Conservation (phyloP, 805 yeast genomes). For the Candida schatavii region DNA sequence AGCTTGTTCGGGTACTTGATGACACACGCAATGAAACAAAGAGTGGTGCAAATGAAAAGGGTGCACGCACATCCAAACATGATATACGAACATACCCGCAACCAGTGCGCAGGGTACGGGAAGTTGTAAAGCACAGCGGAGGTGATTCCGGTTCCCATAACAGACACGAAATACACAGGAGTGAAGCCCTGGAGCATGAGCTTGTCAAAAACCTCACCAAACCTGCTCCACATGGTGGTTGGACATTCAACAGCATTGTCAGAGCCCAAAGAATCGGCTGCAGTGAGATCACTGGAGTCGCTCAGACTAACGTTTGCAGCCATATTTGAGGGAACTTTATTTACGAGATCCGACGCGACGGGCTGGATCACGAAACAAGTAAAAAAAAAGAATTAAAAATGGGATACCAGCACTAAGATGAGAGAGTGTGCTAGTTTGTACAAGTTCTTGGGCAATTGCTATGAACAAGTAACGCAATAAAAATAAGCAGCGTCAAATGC, state of each 20-base stretch:
- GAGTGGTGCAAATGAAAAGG: constrained; percentile 42
- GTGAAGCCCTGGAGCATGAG: constrained; percentile 22
- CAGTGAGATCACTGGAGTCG: neutral
- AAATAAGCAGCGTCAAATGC: too few species aligned
- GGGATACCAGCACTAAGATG: too few species aligned
- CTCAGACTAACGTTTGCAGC: too few species aligned
- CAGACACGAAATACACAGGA: constrained; percentile 65
- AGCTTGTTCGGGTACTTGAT: constrained; percentile 24
- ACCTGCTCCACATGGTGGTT: neutral
- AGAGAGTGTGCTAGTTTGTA: too few species aligned
- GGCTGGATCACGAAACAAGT: too few species aligned
- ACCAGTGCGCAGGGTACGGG: constrained; percentile 65
- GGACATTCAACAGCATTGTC: neutral
- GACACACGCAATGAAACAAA: constrained; percentile 41
- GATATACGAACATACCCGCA: constrained; percentile 53
- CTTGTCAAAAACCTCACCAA: constrained; percentile 4
- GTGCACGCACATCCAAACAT: constrained; percentile 60
- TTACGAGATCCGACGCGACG: too few species aligned
- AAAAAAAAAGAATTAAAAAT: too few species aligned
- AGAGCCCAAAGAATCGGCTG: too few species aligned
- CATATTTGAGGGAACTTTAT: too few species aligned
- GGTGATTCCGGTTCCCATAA: constrained; percentile 87
- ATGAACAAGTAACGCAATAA: too few species aligned
- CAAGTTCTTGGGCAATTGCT: too few species aligned
- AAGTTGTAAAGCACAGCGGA: constrained; percentile 58